Percentiles rank a stretch among this genome's conserved stretches.
These are phyloP conservation scores for Pseudozyma tsukubaensis DNA, from an alignment of 1,284 basidiomycete species.

Conservation along the genomic window DNA sequence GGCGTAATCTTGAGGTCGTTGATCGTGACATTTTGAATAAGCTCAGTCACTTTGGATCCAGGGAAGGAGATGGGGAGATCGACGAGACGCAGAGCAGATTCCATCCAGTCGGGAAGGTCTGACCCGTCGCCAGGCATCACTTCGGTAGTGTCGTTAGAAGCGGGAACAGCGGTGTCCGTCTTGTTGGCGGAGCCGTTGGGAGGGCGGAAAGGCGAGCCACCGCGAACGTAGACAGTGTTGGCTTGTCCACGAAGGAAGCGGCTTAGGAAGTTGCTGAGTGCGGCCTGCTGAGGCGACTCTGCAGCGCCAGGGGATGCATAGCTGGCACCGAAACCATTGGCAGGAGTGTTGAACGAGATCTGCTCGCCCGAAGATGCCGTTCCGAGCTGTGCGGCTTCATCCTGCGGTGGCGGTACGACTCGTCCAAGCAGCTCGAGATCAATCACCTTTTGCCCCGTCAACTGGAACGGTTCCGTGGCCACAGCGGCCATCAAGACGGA, in stretches of 20 bases:
- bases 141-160: neutral
- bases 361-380: neutral
- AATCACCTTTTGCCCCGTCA: slow-evolving; percentile 55
- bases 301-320: neutral
- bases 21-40: slow-evolving; percentile 65
- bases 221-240: slow-evolving; percentile 61
- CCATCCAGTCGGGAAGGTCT: slow-evolving; percentile 58
- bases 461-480: slow-evolving; percentile 57
- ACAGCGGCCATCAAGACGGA: slow-evolving; percentile 59
- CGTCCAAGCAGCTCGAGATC: slow-evolving; percentile 49
- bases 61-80: slow-evolving; percentile 63
- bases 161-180: neutral
- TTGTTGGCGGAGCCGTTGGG: slow-evolving; percentile 10
- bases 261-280: slow-evolving; percentile 60
- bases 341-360: slow-evolving; percentile 4
- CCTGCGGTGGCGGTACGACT: slow-evolving; percentile 57
- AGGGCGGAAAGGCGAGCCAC: slow-evolving; percentile 56
- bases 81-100: slow-evolving; percentile 52
- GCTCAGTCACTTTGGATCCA: slow-evolving; percentile 60
- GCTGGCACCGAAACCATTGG: neutral
- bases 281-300: slow-evolving; percentile 51
- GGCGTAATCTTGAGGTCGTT: slow-evolving; percentile 61
- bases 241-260: slow-evolving; percentile 60
- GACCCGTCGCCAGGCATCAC: slow-evolving; percentile 54
- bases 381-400: slow-evolving; percentile 1